These are phyloP conservation scores for Aspergillus latus DNA, from an alignment of 2,329 filamentous ascomycete species.

Conservation along the genomic window DNA sequence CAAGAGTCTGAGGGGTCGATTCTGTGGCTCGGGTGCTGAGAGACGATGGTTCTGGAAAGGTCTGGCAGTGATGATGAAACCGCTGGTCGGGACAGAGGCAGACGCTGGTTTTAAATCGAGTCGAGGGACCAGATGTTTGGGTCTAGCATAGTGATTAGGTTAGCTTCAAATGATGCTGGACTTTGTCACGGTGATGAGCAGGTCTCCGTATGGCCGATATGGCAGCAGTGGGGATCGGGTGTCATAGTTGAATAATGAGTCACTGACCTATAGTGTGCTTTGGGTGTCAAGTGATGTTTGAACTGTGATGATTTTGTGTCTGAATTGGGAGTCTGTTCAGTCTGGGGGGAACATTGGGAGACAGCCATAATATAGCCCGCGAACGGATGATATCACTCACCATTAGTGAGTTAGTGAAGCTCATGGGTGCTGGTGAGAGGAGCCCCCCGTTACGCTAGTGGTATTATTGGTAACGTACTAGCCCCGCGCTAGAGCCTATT, in stretches of 20 bases:
- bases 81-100: not conserved
- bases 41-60: conserved; percentile 7
- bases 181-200: conserved; percentile 1
- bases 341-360: not conserved
- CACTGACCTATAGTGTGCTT: not conserved
- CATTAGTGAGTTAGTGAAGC: not conserved
- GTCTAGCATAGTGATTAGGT: conserved; percentile 1
- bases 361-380: not conserved
- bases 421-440: too few relatives aligned
- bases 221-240: not conserved
- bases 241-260: conserved; percentile 2
- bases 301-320: not conserved
- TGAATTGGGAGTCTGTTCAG: not conserved
- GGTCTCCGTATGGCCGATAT: not conserved
- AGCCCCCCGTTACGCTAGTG: too few relatives aligned
- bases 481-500: not conserved
- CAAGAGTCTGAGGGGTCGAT: conserved; percentile 23
- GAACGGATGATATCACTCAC: not conserved
- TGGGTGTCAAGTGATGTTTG: not conserved
- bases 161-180: conserved; percentile 1
- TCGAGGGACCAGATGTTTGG: not conserved
- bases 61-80: not conserved
- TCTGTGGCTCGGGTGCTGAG: conserved; percentile 18
- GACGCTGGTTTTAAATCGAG: conserved; percentile 2
- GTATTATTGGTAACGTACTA: not conserved